These are phyloP conservation scores for Pyricularia sp. DNA, from an alignment of 2,329 filamentous ascomycete species.

Conservation along the genomic window DNA sequence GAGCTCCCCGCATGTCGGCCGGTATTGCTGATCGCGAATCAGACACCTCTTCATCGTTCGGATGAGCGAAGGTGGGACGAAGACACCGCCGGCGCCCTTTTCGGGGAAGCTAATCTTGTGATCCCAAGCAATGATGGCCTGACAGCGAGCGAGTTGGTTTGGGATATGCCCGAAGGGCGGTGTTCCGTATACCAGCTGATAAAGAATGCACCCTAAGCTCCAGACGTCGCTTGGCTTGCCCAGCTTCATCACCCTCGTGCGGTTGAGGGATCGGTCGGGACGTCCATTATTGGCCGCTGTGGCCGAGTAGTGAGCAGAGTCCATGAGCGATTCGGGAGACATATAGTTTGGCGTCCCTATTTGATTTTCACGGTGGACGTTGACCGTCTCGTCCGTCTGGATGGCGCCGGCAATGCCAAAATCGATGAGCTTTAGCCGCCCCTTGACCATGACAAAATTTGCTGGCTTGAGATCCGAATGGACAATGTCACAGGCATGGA, in stretches of 20 bases:
- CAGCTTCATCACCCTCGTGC: constrained; percentile 79
- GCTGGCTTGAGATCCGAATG: constrained; percentile 96
- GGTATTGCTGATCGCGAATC: constrained; percentile 49
- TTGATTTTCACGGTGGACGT: constrained; percentile 92
- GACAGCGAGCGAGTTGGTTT: constrained; percentile 78
- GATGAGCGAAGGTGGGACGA: constrained; percentile 49
- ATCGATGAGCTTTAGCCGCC: constrained; percentile 89
- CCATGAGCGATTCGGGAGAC: constrained; percentile 89
- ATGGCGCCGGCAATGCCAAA: constrained; percentile 98
- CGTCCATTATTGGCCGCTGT: constrained; percentile 27
- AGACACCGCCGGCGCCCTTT: constrained; percentile 55
- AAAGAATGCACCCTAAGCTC: constrained; percentile 92
- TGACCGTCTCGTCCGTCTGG: constrained; percentile 89
- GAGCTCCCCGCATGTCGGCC: constrained; percentile 56
- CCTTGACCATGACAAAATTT: constrained; percentile 90
- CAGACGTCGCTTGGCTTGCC: constrained; percentile 95
- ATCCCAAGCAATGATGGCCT: constrained; percentile 74
- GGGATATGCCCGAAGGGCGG: constrained; percentile 88
- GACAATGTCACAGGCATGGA: constrained; percentile 85
- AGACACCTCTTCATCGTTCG: constrained; percentile 55
- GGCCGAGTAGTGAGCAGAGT: constrained; percentile 53
- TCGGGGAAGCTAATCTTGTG: constrained; percentile 65
- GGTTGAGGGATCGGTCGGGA: constrained; percentile 26
- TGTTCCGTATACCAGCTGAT: constrained; percentile 97
- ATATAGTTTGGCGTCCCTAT: constrained; percentile 98